Base-by-base conservation (phyloP, 179 eudicot genomes). In the Actinidia chinensis region DNA sequence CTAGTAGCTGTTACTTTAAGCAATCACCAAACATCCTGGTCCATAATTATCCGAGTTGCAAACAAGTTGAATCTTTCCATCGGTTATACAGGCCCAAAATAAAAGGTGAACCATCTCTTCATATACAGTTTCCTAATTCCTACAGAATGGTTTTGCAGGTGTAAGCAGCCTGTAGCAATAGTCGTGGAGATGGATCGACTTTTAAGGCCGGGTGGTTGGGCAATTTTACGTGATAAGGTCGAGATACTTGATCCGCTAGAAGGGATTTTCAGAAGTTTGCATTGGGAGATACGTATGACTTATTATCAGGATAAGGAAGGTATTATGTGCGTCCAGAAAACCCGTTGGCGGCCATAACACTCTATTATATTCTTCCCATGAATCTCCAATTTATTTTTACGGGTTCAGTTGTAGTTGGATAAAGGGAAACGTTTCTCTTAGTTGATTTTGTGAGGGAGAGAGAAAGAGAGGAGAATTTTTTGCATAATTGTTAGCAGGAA, bases 161-260 rank as follows among this genome's bases (percentile, higher is more conserved):
- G 99, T 80, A 89, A 88, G 86, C 90, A 90, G 48, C 92, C 99
- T 1, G 85, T 85, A 51, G 94, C 82, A 68, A 90, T 93, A 77
- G 90, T 94, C 18, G 92, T 92, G 59, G 99, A 96, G 89, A 94
- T 96, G 98, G 98, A 96, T 74, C 90, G 98, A 3, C 55, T 94
- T 64, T 65, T 89, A 74, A 84, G 98, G 78, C 97, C 99, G 0
- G 90, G 91, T 73, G 98, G 99, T 44, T 94, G 97, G 97, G 96
- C 85, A 28, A 90, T 96, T 36, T 81, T 92, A 51, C 93, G 98
- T 1, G 99, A 96, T 82, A 96, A 94, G 83, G 88, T 88, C 44
- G 89, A 87, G 42, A 91, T 94, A 71, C 83, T 96, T 47, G 90
- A 87, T 54, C 88, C 96, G 6, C 79, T 96, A 22, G 98, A 93